Evolutionary conservation across 2,329 filamentous ascomycete species (phyloP), one percentile per base, ranked within the genome.

Genomic region (Nakataea oryzae): DNA sequence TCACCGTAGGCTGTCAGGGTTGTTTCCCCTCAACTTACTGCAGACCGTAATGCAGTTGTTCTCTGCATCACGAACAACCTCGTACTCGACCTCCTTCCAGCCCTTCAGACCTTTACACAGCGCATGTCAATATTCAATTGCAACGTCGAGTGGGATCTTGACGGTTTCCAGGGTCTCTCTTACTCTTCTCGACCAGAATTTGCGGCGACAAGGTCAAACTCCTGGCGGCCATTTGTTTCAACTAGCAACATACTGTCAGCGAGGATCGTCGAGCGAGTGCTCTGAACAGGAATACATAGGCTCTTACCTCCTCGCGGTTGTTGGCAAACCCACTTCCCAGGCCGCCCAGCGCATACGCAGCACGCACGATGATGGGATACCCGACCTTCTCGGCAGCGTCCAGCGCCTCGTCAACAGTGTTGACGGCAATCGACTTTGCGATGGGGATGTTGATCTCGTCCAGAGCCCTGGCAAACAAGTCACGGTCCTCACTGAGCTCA

Each of bases 11-110:
- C 17, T 29, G 3, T 14, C 5, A 21, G 28, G 26, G 29, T n/a
- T 30, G 21, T 29, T 14, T n/a, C n/a, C n/a, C n/a, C 41, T 50
- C 41, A 7, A 61, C 60, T 8, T 50, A 61, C 60, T 99, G 76
- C 95, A 99, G 65, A 99, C 95, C 8, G 95, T 99, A 73, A 99
- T 97, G 74, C 95, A 99, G 82, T 97, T 97, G 79, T 99, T 93
- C 69, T 91, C 87, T 63, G 87, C 89, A 79, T 97, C 95, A 70
- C 95, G 89, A 54, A 99, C 95, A 65, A 97, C 95, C 75, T 99
- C 95, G 72, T 97, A 99, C 75, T 99, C 95, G 66, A 97, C 96
- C 76, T 99, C 95, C 76, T 99, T 61, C 60, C 60, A 61, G 30
- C 60, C 60, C 60, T 61, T 61, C 32, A 61, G 56, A 34, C 59